A percentile compares a stretch with the other conserved stretches of the same genome.
These are phyloP conservation scores for Populus euphratica DNA, from an alignment of 345 rosid species.

Conservation along the genomic window DNA sequence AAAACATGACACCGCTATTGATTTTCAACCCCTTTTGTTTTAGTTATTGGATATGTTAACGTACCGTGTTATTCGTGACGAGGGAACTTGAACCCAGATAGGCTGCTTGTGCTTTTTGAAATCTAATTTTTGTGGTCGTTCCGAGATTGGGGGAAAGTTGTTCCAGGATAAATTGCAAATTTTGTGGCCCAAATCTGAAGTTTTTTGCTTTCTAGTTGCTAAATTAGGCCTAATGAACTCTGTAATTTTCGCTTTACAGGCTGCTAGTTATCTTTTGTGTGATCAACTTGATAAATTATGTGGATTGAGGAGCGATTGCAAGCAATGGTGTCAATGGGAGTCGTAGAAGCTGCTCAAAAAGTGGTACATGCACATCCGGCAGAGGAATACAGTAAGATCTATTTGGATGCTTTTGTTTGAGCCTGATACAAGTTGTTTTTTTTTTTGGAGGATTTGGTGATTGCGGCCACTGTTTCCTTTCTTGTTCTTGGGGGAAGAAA, in stretches of 20 bases:
- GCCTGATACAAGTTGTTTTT: background rate
- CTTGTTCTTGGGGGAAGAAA: background rate
- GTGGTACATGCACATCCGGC: slow-evolving; percentile 72
- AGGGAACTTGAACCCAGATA: background rate
- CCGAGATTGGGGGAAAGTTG: background rate
- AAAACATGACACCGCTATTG: background rate
- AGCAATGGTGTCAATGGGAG: slow-evolving; percentile 97
- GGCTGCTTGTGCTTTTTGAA: background rate
- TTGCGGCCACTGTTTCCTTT: background rate
- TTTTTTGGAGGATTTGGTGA: background rate
- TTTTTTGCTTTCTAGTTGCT: background rate
- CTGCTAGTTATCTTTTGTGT: slow-evolving; percentile 73
- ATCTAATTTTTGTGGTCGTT: background rate
- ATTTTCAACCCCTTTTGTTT: background rate
- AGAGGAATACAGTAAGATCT: slow-evolving; percentile 88
- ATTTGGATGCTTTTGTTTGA: slow-evolving; percentile 6
- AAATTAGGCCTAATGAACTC: background rate
- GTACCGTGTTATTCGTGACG: background rate
- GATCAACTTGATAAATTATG: slow-evolving; percentile 72
- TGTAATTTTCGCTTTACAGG: slow-evolving; percentile 45
- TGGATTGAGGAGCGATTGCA: slow-evolving; percentile 94
- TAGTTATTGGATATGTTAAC: background rate
- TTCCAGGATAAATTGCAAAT: background rate
- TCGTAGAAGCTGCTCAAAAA: slow-evolving; percentile 49
- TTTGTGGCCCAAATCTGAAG: background rate